Evolutionary conservation across 208 protist species (phyloP), one percentile per base, ranked within the genome.

Genomic region (Leptomonas pyrrhocoris): DNA sequence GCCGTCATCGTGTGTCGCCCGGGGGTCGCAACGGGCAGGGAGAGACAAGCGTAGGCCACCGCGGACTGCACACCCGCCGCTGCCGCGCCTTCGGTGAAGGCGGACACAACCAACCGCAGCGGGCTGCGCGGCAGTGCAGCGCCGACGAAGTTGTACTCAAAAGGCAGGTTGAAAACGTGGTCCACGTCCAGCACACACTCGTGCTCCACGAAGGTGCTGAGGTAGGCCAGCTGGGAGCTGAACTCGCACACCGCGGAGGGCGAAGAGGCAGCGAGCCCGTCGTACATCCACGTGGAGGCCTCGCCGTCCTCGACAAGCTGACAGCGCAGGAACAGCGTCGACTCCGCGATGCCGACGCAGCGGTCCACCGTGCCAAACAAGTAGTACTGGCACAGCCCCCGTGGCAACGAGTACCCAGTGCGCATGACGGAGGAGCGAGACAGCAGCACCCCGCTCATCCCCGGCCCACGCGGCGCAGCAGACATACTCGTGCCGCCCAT

Each of bases 121-220:
- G 82, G 84, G 21, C 71, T 60, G 34, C 70, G 23, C 15, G 75
- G 65, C 48, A 74, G 49, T 23, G 36, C 40, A 2, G 59, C n/a
- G 2, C 76, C 83, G 19, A 77, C 55, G 54, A 80, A 84, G 42
- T 42, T 71, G 36, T 79, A 81, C 23, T 92, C 78, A 66, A 94
- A 94, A 0, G 89, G 84, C 13, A 80, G 27, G 65, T 92, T 92
- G 72, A 94, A 89, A 43, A 81, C 77, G 80, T 92, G 86, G 28
- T 85, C 83, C 0, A 83, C 51, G 38, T 82, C 71, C 3, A 79
- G 36, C 48, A 92, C 61, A 43, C 73, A 85, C 38, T 86, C 77
- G 12, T 85, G 69, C 16, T 80, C 60, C 3, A 90, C 50, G 18
- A 89, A 65, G 13, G 58, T 42, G 42, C 82, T 68, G 45, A 75